Conservation (phyloP, 2,329 filamentous ascomycete genomes). For the Diaporthe ampelina region DNA sequence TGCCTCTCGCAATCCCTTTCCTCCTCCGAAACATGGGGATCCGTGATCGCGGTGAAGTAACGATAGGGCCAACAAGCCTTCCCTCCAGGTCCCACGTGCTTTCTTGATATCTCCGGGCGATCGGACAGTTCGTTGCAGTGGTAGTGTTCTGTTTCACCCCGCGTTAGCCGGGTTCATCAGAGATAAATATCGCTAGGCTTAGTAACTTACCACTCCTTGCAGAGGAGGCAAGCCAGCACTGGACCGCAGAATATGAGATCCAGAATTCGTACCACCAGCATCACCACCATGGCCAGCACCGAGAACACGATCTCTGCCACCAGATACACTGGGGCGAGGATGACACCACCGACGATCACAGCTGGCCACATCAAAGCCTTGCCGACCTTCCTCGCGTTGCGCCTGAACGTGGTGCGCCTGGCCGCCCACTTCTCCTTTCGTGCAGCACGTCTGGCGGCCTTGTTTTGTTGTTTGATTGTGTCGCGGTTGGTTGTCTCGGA, state of each 20-base stretch:
- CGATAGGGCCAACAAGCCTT: no score
- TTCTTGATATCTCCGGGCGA: no score
- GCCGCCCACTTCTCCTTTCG: background rate
- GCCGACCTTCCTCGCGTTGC: background rate
- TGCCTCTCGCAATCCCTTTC: no score
- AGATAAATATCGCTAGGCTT: background rate
- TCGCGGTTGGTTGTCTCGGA: background rate
- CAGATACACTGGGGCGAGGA: background rate
- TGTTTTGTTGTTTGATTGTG: background rate
- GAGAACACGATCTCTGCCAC: background rate
- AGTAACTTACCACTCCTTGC: background rate
- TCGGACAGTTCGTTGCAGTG: no score
- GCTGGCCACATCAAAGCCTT: background rate
- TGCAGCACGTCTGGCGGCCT: background rate
- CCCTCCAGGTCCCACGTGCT: no score
- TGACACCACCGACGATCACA: background rate
- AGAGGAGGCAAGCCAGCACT: background rate
- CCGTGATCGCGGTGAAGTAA: no score
- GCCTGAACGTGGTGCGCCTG: background rate
- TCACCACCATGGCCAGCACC: background rate
- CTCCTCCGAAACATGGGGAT: no score
- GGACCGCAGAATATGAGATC: background rate
- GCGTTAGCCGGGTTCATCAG: background rate
- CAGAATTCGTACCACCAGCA: background rate
- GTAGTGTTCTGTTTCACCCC: no score